phyloP scores from a whole-genome alignment of 805 yeast genomes.

The Yamadazyma paraphyllophila region DNA sequence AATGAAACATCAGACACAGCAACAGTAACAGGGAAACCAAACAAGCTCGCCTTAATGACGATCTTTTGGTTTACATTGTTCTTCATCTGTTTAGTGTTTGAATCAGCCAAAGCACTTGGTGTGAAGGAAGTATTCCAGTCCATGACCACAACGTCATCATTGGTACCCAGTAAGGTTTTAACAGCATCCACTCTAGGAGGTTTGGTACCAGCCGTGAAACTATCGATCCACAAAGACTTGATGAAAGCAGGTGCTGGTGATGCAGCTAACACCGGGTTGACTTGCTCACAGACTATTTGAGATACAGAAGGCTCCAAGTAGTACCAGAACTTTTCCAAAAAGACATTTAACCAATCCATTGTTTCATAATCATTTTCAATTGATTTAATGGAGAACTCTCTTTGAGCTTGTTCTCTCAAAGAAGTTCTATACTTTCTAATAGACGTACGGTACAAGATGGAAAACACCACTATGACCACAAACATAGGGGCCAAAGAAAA shows the following conservation, averaged over 20 bases:
- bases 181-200: slow-evolving; percentile 92
- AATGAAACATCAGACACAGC: slow-evolving; percentile 78
- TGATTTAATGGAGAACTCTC: slow-evolving; percentile 76
- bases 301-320: slow-evolving; percentile 86
- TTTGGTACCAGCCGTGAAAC: slow-evolving; percentile 90
- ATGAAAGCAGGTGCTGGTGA: slow-evolving; percentile 80
- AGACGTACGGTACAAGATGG: slow-evolving; percentile 78
- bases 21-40: slow-evolving; percentile 80
- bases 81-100: slow-evolving; percentile 80
- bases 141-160: slow-evolving; percentile 92
- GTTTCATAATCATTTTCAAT: slow-evolving; percentile 90
- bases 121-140: slow-evolving; percentile 93
- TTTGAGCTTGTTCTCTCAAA: slow-evolving; percentile 77
- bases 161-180: slow-evolving; percentile 86
- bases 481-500: slow-evolving; percentile 82
- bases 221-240: slow-evolving; percentile 79
- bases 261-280: slow-evolving; percentile 76
- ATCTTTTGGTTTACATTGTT: slow-evolving; percentile 81
- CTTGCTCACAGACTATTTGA: slow-evolving; percentile 81
- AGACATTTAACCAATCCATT: slow-evolving; percentile 92
- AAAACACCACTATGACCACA: slow-evolving; percentile 58
- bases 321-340: slow-evolving; percentile 89
- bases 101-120: slow-evolving; percentile 85
- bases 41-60: slow-evolving; percentile 73
- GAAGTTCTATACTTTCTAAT: slow-evolving; percentile 73